Evolutionary conservation across 306 rosid genomes (phyloP).

Genomic region (Prosopis cineraria): DNA sequence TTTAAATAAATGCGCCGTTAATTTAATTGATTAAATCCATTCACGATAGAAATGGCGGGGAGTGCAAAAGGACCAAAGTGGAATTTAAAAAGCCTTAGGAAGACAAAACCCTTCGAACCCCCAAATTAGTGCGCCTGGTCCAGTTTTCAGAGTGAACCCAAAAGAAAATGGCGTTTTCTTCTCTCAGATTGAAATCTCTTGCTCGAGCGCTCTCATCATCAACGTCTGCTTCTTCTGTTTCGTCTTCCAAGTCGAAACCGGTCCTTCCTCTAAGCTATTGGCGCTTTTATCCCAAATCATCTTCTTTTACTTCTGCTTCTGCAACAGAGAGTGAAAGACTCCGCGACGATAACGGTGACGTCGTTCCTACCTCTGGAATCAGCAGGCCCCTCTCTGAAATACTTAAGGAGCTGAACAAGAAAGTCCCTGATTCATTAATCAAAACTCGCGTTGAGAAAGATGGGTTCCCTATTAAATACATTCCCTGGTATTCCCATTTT

Average conservation of each 20-base stretch:
- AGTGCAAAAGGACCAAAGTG: not conserved
- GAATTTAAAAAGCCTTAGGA: not conserved
- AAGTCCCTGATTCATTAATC: constrained; percentile 70
- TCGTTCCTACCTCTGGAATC: constrained; percentile 54
- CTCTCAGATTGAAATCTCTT: constrained; percentile 10
- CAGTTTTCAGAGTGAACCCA: not conserved
- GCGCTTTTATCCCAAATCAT: constrained; percentile 31
- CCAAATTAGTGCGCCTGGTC: not conserved
- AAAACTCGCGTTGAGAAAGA: constrained; percentile 55
- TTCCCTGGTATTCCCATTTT: constrained; percentile 56
- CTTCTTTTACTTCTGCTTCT: not conserved
- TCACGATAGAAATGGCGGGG: no score
- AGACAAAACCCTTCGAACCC: not conserved
- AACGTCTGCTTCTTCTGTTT: not conserved
- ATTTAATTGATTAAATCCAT: no score
- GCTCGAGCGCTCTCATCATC: not conserved
- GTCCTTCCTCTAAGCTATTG: not conserved
- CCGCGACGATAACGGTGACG: constrained; percentile 8
- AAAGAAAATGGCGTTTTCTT: constrained; percentile 34
- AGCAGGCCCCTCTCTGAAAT: constrained; percentile 70
- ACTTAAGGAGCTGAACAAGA: constrained; percentile 80
- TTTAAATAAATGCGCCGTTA: no score
- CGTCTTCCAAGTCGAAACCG: constrained; percentile 1
- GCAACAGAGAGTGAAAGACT: not conserved
- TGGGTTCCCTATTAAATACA: constrained; percentile 59